Evolutionary conservation across 129 eudicot species (phyloP).

Genomic region (Solidago caesia): DNA sequence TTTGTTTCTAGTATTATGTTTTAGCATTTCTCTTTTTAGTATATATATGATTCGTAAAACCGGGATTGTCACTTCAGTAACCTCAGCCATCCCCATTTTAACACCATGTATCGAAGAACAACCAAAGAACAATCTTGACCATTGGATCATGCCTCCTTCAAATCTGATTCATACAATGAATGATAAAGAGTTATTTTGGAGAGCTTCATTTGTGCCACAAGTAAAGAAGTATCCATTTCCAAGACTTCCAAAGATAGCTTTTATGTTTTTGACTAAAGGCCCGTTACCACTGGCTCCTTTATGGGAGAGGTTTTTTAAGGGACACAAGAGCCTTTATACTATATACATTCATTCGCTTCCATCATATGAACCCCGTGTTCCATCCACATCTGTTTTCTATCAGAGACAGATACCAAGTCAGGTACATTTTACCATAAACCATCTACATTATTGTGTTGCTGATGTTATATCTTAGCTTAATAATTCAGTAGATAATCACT

Average conservation of each 20-base stretch:
- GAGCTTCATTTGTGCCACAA: slow-evolving; percentile 72
- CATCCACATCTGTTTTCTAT: slow-evolving; percentile 72
- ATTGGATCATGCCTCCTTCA: slow-evolving; percentile 69
- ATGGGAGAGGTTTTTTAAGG: slow-evolving; percentile 94
- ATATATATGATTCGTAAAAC: slow-evolving; percentile 60
- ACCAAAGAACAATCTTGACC: slow-evolving; percentile 38
- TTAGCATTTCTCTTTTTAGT: slow-evolving; percentile 59
- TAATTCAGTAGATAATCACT: too few relatives aligned
- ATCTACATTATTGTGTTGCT: too few relatives aligned
- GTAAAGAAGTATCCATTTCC: slow-evolving; percentile 65
- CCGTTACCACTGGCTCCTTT: slow-evolving; percentile 90
- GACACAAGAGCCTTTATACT: slow-evolving; percentile 60
- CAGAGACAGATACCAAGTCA: slow-evolving; percentile 87
- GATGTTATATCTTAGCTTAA: too few relatives aligned
- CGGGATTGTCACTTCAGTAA: slow-evolving; percentile 43
- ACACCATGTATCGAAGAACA: slow-evolving; percentile 43
- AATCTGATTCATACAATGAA: slow-evolving; percentile 68
- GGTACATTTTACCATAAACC: slow-evolving; percentile 36
- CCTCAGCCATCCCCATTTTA: slow-evolving; percentile 44
- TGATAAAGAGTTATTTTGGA: slow-evolving; percentile 81
- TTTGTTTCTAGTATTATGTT: slow-evolving; percentile 60
- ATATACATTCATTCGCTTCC: slow-evolving; percentile 83
- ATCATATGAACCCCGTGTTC: slow-evolving; percentile 48
- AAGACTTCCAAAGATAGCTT: slow-evolving; percentile 86
- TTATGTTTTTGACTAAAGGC: slow-evolving; percentile 98